Percentiles rank a stretch among this genome's conserved stretches.
Evolutionary conservation across 441 rosid genomes (phyloP).

Genomic region (Metrosideros polymorpha): DNA sequence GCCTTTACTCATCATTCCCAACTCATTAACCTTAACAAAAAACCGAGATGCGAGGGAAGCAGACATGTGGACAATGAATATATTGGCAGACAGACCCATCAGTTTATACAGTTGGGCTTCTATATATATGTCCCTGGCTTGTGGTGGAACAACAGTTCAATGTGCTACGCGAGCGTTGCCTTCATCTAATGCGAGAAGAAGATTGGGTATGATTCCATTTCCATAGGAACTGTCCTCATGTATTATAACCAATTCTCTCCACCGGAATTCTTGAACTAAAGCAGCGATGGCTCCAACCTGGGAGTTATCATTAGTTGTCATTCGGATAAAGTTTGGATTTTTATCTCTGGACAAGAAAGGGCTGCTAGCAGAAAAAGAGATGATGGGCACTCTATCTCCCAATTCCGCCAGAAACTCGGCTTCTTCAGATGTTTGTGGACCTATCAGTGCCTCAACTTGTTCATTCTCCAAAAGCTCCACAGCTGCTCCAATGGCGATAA

Average conservation of each 20-base stretch:
- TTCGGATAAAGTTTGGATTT: not conserved
- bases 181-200: not conserved
- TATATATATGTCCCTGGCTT: not conserved
- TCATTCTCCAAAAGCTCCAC: not conserved
- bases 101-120: not conserved
- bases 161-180: not conserved
- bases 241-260: not conserved
- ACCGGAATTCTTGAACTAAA: not conserved
- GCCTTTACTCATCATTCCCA: not conserved
- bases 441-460: not conserved
- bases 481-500: not conserved
- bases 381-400: not conserved
- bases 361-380: not conserved
- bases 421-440: not conserved
- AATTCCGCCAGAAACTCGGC: not conserved
- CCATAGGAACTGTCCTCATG: not conserved
- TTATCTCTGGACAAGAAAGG: not conserved
- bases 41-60: not conserved
- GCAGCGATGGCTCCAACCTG: not conserved
- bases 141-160: not conserved
- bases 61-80: not conserved
- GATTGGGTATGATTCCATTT: not conserved
- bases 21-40: not conserved
- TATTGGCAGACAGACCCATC: not conserved
- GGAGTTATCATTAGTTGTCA: not conserved